Conservation (phyloP, 2,329 filamentous ascomycete species). For the Arthrobotrys pseudoclavata region DNA sequence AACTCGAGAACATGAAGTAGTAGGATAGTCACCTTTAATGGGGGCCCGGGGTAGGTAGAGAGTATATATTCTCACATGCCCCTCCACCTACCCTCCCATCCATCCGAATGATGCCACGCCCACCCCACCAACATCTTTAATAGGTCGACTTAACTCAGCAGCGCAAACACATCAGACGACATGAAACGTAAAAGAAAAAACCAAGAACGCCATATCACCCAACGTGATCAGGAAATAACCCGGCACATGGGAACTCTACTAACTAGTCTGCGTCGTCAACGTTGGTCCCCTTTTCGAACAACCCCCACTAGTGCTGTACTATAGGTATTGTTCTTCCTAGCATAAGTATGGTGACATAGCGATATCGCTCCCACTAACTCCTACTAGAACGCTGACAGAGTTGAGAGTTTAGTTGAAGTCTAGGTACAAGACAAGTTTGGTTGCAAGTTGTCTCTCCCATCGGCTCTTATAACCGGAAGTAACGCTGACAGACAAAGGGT, state of each 20-base stretch:
- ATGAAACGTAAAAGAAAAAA: constrained; percentile 7
- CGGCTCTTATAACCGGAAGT: background rate
- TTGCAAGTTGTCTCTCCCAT: background rate
- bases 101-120: constrained; percentile 7
- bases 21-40: too few species aligned
- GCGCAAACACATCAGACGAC: constrained; percentile 20
- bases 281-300: background rate
- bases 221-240: constrained; percentile 5
- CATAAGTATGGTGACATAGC: constrained; percentile 5
- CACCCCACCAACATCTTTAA: background rate
- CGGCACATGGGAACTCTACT: constrained; percentile 15
- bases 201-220: background rate
- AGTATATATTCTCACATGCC: constrained; percentile 14
- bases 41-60: background rate
- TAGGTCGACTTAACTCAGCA: too few species aligned
- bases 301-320: background rate
- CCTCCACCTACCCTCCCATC: constrained; percentile 1
- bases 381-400: background rate
- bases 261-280: background rate
- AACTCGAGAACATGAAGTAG: too few species aligned
- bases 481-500: background rate
- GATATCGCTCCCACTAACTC: constrained; percentile 8
- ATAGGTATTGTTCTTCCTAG: background rate
- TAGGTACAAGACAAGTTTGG: background rate
- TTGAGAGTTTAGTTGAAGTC: background rate